phyloP scores from a whole-genome alignment of 306 rosid species.

The Acacia acuminata region DNA sequence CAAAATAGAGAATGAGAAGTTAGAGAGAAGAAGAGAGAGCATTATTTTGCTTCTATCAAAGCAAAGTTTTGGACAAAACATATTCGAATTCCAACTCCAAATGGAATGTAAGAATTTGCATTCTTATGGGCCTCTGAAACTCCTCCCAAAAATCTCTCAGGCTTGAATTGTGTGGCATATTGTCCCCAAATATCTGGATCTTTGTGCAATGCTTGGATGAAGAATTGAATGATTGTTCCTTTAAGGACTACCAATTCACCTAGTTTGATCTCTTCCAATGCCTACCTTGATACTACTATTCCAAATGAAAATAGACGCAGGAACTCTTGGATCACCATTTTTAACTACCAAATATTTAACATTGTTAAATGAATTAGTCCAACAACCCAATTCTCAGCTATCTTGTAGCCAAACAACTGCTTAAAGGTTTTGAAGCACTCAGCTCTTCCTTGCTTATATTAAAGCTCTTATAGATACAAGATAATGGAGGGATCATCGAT shows the following conservation, averaged over 20 bases:
- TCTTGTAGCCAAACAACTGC: too few relatives aligned
- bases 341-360: constrained; percentile 15
- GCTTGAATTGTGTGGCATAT: constrained; percentile 38
- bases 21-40: constrained; percentile 23
- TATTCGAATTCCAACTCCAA: constrained; percentile 39
- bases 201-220: constrained; percentile 29
- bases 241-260: constrained; percentile 34
- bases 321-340: constrained; percentile 52
- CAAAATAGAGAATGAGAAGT: constrained; percentile 35
- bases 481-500: too few relatives aligned
- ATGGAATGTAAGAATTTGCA: constrained; percentile 43
- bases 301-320: constrained; percentile 38
- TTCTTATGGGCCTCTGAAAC: constrained; percentile 39
- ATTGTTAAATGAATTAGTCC: neutral
- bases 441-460: too few relatives aligned
- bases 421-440: too few relatives aligned
- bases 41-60: constrained; percentile 24
- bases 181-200: constrained; percentile 42
- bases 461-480: too few relatives aligned
- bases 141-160: constrained; percentile 39
- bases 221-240: constrained; percentile 35
- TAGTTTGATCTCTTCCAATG: constrained; percentile 28
- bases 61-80: constrained; percentile 42
- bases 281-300: constrained; percentile 27
- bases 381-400: too few relatives aligned